Base-by-base conservation (phyloP, 2,329 filamentous ascomycete genomes). In the Emmonsiellopsis sp. region DNA sequence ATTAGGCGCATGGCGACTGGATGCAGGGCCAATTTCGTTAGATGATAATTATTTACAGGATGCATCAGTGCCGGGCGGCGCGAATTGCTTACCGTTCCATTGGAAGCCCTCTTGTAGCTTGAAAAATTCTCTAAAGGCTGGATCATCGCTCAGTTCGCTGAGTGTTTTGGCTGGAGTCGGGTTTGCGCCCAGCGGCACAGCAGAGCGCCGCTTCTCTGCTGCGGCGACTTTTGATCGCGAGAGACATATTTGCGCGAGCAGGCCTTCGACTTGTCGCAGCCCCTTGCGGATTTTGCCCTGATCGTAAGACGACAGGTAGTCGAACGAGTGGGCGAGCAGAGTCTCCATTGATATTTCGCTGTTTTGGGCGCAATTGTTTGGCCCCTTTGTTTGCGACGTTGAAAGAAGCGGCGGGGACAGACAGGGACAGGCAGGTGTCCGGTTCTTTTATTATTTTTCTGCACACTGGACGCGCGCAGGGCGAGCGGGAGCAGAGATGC, bases 91-190 rank as follows among this genome's bases (percentile, higher is more conserved):
- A 84, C 82, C 79, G 73, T 98, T 98, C 87, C 90, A 97, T 74
- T 97, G 89, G 67, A 98, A 98, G 2, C 91, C 88, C 66, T 97
- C 91, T 70, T 98, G 93, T 60, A 97, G 70, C 68, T 95, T 89
- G 76, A 95, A 96, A 75, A 97, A 97, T 71, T 96, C 90, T 60
- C 88, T 79, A 67, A 96, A 97, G 17, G 91, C 92, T 17, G 87
- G 88, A 69, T 97, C 93, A 58, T 85, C 81, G 49, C 81, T 79
- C 57, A 96, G 74, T 54, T 89, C 84, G 21, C 75, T 74, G 49
- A 95, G 77, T 11, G 78, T 77, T 71, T 88, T 90, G 51, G 74
- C 73, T 33, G 71, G 69, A 8, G 74, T 71, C 48, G 73, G 70
- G 52, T 69, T 61, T 51, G 69, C 61, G 32, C 68, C 69, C 37